Percentiles rank a stretch among this genome's conserved stretches.
Conservation (phyloP, 352 stramenopile species). For the Phytophthora sojae region DNA sequence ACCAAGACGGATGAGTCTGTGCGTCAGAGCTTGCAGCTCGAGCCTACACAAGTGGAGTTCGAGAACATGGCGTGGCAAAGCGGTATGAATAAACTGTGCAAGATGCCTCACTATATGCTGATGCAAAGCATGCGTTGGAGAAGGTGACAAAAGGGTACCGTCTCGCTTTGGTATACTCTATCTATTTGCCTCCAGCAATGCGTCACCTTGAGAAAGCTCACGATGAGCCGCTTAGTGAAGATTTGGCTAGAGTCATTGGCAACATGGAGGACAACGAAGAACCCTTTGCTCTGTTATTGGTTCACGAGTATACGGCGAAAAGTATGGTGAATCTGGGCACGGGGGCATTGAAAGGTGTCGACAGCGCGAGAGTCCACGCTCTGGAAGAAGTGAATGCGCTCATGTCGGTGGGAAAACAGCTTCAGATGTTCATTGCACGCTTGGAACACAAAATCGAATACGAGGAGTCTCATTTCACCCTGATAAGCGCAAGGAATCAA, state of each 20-base stretch:
- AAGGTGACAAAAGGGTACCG: constrained; percentile 29
- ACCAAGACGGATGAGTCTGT: constrained; percentile 18
- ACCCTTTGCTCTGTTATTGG: constrained; percentile 21
- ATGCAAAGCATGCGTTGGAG: constrained; percentile 25
- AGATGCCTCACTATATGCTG: constrained; percentile 23
- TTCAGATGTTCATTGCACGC: constrained; percentile 15
- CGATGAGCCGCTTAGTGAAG: constrained; percentile 1
- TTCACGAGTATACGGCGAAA: constrained; percentile 26
- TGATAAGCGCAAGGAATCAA: background rate
- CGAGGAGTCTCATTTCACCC: background rate
- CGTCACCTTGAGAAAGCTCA: constrained; percentile 7
- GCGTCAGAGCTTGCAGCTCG: constrained; percentile 20
- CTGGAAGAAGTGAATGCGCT: constrained; percentile 11
- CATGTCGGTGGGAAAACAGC: background rate
- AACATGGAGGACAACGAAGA: constrained; percentile 49
- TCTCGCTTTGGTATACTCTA: constrained; percentile 25
- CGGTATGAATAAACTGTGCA: background rate
- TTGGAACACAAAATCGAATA: constrained; percentile 16
- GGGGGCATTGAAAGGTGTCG: constrained; percentile 20
- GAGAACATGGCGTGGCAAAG: constrained; percentile 3
- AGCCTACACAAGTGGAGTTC: background rate
- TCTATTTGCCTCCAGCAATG: constrained; percentile 25
- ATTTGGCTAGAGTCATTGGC: constrained; percentile 25
- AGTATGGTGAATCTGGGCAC: constrained; percentile 15
- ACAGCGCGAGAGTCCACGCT: constrained; percentile 16